Percentiles rank a stretch among this genome's conserved stretches.
phyloP scores from a whole-genome alignment of 139 green algal genomes.

The Tetraselmis striata region DNA sequence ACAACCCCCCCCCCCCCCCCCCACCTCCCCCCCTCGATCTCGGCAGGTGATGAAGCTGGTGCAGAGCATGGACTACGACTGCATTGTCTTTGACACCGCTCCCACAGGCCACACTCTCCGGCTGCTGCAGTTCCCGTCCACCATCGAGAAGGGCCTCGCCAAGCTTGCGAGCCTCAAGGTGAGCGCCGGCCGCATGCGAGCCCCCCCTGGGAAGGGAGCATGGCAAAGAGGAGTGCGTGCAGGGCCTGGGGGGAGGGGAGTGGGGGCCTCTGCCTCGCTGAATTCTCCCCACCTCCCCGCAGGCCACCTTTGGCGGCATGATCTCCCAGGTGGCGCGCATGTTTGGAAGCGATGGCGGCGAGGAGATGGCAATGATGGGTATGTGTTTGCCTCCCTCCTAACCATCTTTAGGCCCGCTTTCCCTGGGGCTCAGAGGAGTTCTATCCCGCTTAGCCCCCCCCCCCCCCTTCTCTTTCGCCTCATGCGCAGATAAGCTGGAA shows the following conservation, averaged over 20 bases:
- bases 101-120: slow-evolving; percentile 86
- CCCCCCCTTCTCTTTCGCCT: neutral
- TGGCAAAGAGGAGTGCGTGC: no score
- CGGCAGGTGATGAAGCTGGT: slow-evolving; percentile 69
- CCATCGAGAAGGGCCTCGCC: slow-evolving; percentile 85
- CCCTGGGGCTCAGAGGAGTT: neutral
- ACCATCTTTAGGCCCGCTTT: no score
- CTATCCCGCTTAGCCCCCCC: neutral
- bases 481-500: slow-evolving; percentile 53
- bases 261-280: no score
- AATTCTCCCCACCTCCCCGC: no score
- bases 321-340: slow-evolving; percentile 37
- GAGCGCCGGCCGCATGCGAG: neutral
- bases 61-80: slow-evolving; percentile 88
- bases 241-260: no score
- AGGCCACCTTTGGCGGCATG: slow-evolving; percentile 63
- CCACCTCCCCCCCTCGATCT: no score
- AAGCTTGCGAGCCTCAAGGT: slow-evolving; percentile 81
- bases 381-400: slow-evolving; percentile 3
- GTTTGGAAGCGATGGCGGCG: slow-evolving; percentile 22
- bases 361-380: slow-evolving; percentile 19
- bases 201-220: no score
- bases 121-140: slow-evolving; percentile 90
- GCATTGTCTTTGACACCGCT: slow-evolving; percentile 96
- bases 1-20: no score